A percentile compares a stretch with the other conserved stretches of the same genome.
These are phyloP conservation scores for Endocalyx cinctus DNA, from an alignment of 2,329 filamentous ascomycete genomes.

Conservation along the genomic window DNA sequence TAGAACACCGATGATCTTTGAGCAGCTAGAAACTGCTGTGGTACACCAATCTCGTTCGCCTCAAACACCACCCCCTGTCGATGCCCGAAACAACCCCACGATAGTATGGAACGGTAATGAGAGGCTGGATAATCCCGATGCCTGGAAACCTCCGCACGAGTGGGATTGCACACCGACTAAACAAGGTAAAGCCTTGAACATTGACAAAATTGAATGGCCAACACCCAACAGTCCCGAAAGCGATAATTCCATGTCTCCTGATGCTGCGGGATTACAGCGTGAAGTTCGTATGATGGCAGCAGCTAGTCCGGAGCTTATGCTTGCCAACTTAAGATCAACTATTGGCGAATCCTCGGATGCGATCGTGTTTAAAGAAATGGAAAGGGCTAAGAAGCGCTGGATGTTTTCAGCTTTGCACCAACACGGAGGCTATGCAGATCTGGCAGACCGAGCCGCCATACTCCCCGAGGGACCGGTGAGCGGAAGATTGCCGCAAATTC, in stretches of 20 bases:
- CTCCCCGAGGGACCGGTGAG: slow-evolving; percentile 10
- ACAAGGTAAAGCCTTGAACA: slow-evolving; percentile 11
- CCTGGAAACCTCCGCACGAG: slow-evolving; percentile 41
- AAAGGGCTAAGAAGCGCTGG: slow-evolving; percentile 56
- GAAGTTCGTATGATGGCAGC: slow-evolving; percentile 53
- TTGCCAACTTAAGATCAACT: slow-evolving; percentile 50
- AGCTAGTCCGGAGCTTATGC: slow-evolving; percentile 45
- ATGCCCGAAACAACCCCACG: slow-evolving; percentile 9
- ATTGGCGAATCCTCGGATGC: slow-evolving; percentile 41
- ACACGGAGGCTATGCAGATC: slow-evolving; percentile 33
- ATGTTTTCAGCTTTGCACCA: slow-evolving; percentile 53
- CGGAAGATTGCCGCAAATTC: slow-evolving; percentile 28
- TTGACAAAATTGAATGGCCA: slow-evolving; percentile 16
- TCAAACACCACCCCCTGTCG: slow-evolving; percentile 17
- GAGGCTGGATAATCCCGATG: slow-evolving; percentile 32
- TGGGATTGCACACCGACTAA: slow-evolving; percentile 34
- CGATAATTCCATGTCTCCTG: slow-evolving; percentile 23
- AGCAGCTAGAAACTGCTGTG: slow-evolving; percentile 17
- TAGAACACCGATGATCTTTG: slow-evolving; percentile 12
- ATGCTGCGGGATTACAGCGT: slow-evolving; percentile 39
- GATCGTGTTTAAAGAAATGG: slow-evolving; percentile 44
- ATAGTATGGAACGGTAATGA: slow-evolving; percentile 20
- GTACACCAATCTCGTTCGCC: too few relatives aligned
- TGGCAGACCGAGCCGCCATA: slow-evolving; percentile 9
- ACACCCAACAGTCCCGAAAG: slow-evolving; percentile 14